Evolutionary conservation across 371 early-diverging fungal species (phyloP), one percentile per base, ranked within the genome.

Genomic region (Synchytrium microbalum): DNA sequence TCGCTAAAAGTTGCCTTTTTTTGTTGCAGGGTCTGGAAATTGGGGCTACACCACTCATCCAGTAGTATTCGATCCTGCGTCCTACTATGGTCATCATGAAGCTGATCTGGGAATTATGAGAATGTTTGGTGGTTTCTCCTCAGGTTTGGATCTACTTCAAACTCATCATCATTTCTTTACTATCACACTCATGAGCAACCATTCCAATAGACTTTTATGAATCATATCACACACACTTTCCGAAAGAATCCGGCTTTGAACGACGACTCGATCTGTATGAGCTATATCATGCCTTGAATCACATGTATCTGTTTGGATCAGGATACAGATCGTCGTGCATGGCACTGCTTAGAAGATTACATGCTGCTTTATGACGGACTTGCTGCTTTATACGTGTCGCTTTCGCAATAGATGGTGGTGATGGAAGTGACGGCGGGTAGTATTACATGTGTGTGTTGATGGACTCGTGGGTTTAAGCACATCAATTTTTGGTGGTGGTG

Each of bases 71-170:
- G 75, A 75, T 32, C 78, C 75, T 27, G 75, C 75, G 0, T 66
- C 31, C 0, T 74, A 69, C 58, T 75, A 66, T 65, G 75, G 78
- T 19, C 77, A 75, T 52, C 63, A 70, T 28, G 75, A 75, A 56
- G 59, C 76, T 1, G 75, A 75, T 53, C 67, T 77, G 24, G 64
- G 72, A 13, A 77, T 77, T 0, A 77, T 75, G 74, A 53, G 60
- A 23, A 29, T 75, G 59, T 73, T 77, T 74, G 75, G 75, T 51
- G 72, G 75, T 1, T 74, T 61, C 33, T 13, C 30, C 25, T n/a
- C 25, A 1, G 65, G 65, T 13, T 57, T 67, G 60, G 25, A 24
- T 59, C 24, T 1, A 2, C 26, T 0, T 8, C 57, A n/a, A 51
- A 16, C 52, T 51, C 52, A 51, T 59, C 24, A 24, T 59, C 27